Evolutionary conservation across 83 land plant genomes (phyloP), one percentile per base, ranked within the genome.

Genomic region (Larix sibirica): DNA sequence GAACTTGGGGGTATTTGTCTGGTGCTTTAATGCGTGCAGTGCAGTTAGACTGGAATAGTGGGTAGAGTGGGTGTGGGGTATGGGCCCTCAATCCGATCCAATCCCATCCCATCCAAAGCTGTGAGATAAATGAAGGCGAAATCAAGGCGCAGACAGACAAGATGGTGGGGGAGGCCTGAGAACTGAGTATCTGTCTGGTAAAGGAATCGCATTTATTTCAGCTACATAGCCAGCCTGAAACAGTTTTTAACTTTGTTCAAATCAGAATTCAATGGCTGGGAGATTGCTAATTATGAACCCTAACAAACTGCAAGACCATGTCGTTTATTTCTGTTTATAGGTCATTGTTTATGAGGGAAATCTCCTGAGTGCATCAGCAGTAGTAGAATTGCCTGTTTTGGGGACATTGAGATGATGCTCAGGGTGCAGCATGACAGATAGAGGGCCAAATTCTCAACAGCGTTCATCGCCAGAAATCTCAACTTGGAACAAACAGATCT

Each of bases 371-470:
- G 0, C 21, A 2, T 6, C 36, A 33, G 36, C 36, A 33, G 3
- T 23, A 17, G 8, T 10, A 12, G 79, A 47, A 54, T 13, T 23
- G 24, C 69, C 14, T 23, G 54, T 21, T 23, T 4, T n/a, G 26
- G 60, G 13, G 47, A 5, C 3, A 12, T 66, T 13, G 14, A 21
- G 26, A 50, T 8, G 3, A 4, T 24, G 17, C 6, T 7, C 6
- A 50, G 42, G 8, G 54, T 17, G 60, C 14, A 47, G 79, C 33
- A 75, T 75, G 79, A 60, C 60, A 17, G 79, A 75, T 75, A 75
- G 61, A 0, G 56, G 36, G 61, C 79, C 9, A 23, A 21, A 66
- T 23, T 26, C 24, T 12, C 24, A 66, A 31, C 8, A 13, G 58
- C 58, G 13, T 54, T 54, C 58, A 54, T 54, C 61, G 6, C 50